Evolutionary conservation across 495 filamentous ascomycete species (phyloP).

Genomic region (Aspergillus nidulans): DNA sequence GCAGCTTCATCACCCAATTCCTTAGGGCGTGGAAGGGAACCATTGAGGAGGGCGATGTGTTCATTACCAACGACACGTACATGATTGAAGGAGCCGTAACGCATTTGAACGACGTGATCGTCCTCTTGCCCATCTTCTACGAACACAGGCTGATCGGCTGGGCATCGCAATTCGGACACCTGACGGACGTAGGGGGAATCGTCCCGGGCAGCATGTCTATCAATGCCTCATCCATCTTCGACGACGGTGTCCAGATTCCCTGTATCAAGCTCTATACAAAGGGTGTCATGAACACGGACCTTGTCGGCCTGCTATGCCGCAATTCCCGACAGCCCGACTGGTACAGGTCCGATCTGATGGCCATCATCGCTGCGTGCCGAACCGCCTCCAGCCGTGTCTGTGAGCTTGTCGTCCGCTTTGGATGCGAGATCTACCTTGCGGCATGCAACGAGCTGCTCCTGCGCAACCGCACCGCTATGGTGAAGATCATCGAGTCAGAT

Average conservation of each 20-base stretch:
- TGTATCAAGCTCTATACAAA: slow-evolving; percentile 43
- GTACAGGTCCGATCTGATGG: slow-evolving; percentile 46
- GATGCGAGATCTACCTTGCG: slow-evolving; percentile 38
- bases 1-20: slow-evolving; percentile 48
- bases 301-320: slow-evolving; percentile 43
- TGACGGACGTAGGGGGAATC: slow-evolving; percentile 49
- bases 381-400: slow-evolving; percentile 40
- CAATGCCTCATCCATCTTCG: slow-evolving; percentile 47
- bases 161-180: slow-evolving; percentile 48
- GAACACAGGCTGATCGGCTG: slow-evolving; percentile 41
- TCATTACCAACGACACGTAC: slow-evolving; percentile 50
- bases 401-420: slow-evolving; percentile 44
- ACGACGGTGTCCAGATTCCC: slow-evolving; percentile 50
- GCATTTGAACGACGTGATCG: slow-evolving; percentile 46
- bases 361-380: slow-evolving; percentile 44
- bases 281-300: slow-evolving; percentile 38
- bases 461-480: slow-evolving; percentile 40
- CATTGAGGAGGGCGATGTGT: slow-evolving; percentile 47
- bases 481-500: slow-evolving; percentile 40
- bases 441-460: slow-evolving; percentile 40
- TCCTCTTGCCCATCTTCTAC: slow-evolving; percentile 44
- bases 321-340: slow-evolving; percentile 49
- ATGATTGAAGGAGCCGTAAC: slow-evolving; percentile 46
- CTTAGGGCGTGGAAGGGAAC: slow-evolving; percentile 39
- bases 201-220: slow-evolving; percentile 51